These are phyloP conservation scores for Cyclotella choctawhatcheeana DNA, from an alignment of 108 stramenopile genomes.

Conservation along the genomic window DNA sequence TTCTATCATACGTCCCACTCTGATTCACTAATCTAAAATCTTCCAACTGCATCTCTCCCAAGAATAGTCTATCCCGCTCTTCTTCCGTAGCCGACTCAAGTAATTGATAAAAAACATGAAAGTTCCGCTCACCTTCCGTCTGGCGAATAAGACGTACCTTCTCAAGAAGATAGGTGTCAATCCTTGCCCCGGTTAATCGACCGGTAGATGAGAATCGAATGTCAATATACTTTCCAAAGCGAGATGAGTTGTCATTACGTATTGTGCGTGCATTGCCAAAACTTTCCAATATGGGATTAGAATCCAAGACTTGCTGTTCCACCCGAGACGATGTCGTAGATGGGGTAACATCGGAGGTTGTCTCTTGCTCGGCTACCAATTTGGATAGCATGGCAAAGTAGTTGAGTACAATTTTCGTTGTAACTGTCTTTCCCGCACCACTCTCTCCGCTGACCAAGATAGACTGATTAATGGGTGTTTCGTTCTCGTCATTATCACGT, in stretches of 20 bases:
- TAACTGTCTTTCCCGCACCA: conserved; percentile 72
- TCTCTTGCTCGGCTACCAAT: not conserved
- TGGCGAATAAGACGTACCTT: conserved; percentile 79
- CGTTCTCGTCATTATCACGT: conserved; percentile 30
- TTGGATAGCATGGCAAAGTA: conserved; percentile 60
- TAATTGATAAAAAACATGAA: conserved; percentile 93
- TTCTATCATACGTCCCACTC: conserved; percentile 79
- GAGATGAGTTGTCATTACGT: conserved; percentile 86
- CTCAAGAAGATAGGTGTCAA: conserved; percentile 86
- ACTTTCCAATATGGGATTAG: conserved; percentile 89
- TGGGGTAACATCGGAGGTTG: conserved; percentile 2
- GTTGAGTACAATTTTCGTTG: conserved; percentile 61
- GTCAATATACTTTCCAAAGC: conserved; percentile 91
- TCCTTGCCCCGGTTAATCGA: conserved; percentile 66
- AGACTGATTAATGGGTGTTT: conserved; percentile 51
- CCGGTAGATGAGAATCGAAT: conserved; percentile 73
- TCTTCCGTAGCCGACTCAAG: conserved; percentile 48
- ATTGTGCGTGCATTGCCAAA: conserved; percentile 93
- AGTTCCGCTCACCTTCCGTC: conserved; percentile 87
- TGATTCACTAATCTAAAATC: conserved; percentile 76
- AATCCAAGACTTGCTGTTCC: conserved; percentile 76
- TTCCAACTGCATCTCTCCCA: conserved; percentile 48
- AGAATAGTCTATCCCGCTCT: conserved; percentile 35
- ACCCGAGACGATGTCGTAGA: conserved; percentile 24
- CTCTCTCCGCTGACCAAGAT: conserved; percentile 59